Conservation (phyloP, 306 rosid species). For the Casuarina equisetifolia region DNA sequence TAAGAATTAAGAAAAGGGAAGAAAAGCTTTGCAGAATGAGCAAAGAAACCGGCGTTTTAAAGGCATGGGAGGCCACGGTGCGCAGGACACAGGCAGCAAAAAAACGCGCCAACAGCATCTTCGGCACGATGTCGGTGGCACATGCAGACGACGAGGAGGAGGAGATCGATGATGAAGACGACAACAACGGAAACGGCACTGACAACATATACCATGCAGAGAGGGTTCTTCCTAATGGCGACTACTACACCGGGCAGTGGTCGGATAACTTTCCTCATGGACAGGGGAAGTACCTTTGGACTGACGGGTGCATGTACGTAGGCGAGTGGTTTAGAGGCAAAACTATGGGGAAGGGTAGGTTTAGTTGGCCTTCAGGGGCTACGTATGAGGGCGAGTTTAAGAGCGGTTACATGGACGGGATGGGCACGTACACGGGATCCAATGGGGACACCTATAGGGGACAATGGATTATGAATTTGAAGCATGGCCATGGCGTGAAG, state of each 20-base stretch:
- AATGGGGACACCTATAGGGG: conserved; percentile 80
- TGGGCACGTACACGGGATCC: conserved; percentile 55
- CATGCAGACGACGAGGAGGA: conserved; percentile 34
- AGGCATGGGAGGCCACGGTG: conserved; percentile 95
- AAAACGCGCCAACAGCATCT: conserved; percentile 78
- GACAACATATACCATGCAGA: conserved; percentile 55
- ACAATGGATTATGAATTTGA: conserved; percentile 76
- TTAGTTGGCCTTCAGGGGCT: conserved; percentile 94
- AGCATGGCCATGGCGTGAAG: conserved; percentile 74
- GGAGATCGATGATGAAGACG: conserved; percentile 14
- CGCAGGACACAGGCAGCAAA: conserved; percentile 81
- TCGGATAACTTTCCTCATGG: conserved; percentile 76
- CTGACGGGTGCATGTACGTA: conserved; percentile 82
- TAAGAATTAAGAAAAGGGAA: not conserved
- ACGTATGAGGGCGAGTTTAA: conserved; percentile 92
- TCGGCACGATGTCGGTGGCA: conserved; percentile 47
- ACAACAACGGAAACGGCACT: conserved; percentile 23
- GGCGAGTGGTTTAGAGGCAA: conserved; percentile 84
- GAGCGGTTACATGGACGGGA: conserved; percentile 79
- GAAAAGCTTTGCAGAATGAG: conserved; percentile 43
- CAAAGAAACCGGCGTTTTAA: conserved; percentile 65
- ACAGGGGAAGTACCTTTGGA: conserved; percentile 79
- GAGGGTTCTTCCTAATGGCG: conserved; percentile 76
- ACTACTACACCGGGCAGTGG: conserved; percentile 88
- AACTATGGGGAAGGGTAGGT: conserved; percentile 76